Evolutionary conservation across 108 stramenopile species (phyloP), one percentile per base, ranked within the genome.

Genomic region (Skeletonema tropicum): DNA sequence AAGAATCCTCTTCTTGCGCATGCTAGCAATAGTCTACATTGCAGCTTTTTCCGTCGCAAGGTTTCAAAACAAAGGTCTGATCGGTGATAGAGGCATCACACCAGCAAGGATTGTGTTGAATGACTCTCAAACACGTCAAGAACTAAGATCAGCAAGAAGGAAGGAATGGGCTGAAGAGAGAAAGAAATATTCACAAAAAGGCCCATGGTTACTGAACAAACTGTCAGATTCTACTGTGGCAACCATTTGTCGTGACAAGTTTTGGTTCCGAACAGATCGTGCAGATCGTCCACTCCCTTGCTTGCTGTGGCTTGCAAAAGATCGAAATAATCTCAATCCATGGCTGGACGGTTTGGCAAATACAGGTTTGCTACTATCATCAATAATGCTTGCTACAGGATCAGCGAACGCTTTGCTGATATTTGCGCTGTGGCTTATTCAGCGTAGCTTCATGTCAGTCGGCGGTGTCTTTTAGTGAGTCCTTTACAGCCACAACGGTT

Each of bases 1-100:
- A 13, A 73, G 90, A n/a, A 87, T 86, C 35, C 67, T 88, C 26
- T 88, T 90, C 66, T 57, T 90, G n/a, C 86, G 90, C 3, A 82
- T 76, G 17, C 57, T 90, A 45, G 87, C 87, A 21, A 74, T 88
- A 57, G 90, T 90, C 3, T 85, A 88, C 76, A 55, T 60, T 15
- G 63, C 85, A 5, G 90, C 90, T 11, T 90, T 90, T 67, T 70
- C 64, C n/a, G 75, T 90, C 1, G 90, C 90, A 30, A 74, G 66
- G 13, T 61, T 75, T 45, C 90, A 90, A 65, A 88, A 88, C 60
- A 85, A 80, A 57, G 87, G 78, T 17, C 74, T 88, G 23, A 83
- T 90, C 60, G 90, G 90, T 2, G 89, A 90, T 74, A 11, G 49
- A 61, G 89, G 89, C 9, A 83, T 90, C 58, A 63, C 86, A 25